These are phyloP conservation scores for Cynara cardunculus DNA, from an alignment of 129 eudicot species.

Conservation along the genomic window DNA sequence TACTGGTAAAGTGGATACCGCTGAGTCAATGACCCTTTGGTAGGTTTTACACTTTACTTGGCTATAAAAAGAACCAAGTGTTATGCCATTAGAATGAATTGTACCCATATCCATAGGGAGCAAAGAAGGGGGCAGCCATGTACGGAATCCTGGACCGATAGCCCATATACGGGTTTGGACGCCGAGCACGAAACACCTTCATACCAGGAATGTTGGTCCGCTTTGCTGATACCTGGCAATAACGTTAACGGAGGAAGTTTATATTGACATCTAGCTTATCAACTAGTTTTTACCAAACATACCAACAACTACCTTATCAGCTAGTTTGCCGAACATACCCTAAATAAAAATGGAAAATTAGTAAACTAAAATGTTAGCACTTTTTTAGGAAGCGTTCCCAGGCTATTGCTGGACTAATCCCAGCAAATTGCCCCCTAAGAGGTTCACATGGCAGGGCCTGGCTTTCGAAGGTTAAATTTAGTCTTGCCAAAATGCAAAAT, in stretches of 20 bases:
- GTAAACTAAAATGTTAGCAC: background rate
- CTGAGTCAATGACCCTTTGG: background rate
- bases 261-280: too few relatives aligned
- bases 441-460: background rate
- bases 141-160: conserved; percentile 37
- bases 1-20: background rate
- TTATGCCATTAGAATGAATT: background rate
- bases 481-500: background rate
- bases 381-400: too few relatives aligned
- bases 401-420: too few relatives aligned
- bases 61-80: background rate
- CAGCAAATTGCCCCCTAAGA: too few relatives aligned
- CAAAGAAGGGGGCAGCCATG: conserved; percentile 38
- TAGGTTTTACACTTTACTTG: background rate
- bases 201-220: conserved; percentile 62
- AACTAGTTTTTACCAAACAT: background rate
- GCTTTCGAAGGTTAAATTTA: background rate
- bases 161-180: conserved; percentile 45
- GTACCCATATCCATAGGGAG: conserved; percentile 66
- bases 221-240: conserved; percentile 46
- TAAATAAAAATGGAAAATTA: background rate
- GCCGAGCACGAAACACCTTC: conserved; percentile 50
- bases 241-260: background rate
- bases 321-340: background rate
- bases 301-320: background rate